Conservation (phyloP, 805 yeast genomes). For the Saccharomycopsis schoenii region DNA sequence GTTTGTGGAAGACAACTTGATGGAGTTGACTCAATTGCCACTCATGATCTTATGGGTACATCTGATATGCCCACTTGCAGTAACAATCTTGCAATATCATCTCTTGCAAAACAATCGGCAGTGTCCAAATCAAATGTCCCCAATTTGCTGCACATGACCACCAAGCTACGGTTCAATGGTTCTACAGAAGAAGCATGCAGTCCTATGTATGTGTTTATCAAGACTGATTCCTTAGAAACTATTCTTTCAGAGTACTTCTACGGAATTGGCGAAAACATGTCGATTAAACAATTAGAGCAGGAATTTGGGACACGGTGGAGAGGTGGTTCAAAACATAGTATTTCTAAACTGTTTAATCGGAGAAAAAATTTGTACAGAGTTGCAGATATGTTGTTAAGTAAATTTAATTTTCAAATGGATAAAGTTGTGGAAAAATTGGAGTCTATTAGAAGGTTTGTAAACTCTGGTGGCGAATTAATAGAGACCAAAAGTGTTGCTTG, state of each 20-base stretch:
- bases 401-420: background rate
- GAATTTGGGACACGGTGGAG: conserved; percentile 35
- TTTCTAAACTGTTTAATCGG: conserved; percentile 25
- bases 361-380: conserved; percentile 21
- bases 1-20: background rate
- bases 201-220: conserved; percentile 9
- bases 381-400: background rate
- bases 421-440: background rate
- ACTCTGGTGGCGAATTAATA: background rate
- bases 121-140: background rate
- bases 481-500: background rate
- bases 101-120: no score
- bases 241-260: conserved; percentile 28
- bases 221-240: background rate
- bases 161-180: background rate
- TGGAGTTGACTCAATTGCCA: no score
- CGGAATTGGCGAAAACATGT: conserved; percentile 33
- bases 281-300: conserved; percentile 31
- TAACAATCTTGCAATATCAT: no score
- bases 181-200: background rate
- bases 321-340: conserved; percentile 26
- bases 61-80: no score
- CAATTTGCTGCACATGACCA: background rate
- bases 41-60: no score
- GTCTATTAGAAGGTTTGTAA: background rate